Evolutionary conservation across 2,329 filamentous ascomycete species (phyloP).

Genomic region (Zymoseptoria ardabiliae): DNA sequence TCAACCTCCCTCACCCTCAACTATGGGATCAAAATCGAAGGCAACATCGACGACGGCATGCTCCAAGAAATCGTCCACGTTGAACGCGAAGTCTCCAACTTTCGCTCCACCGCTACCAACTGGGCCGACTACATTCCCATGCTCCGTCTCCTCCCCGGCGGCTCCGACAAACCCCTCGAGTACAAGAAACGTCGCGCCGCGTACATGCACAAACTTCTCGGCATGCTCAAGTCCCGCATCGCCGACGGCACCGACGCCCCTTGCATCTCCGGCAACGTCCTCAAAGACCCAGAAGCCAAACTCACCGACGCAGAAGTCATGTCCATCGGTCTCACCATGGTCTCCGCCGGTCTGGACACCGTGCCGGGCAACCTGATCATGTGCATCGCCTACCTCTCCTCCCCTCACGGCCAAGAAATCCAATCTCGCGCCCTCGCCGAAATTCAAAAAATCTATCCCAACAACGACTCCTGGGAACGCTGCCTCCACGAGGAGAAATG

Average conservation of each 20-base stretch:
- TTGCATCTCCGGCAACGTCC: slow-evolving; percentile 62
- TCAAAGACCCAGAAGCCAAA: slow-evolving; percentile 63
- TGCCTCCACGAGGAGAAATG: slow-evolving; percentile 68
- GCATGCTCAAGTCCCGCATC: slow-evolving; percentile 55
- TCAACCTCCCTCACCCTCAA: slow-evolving; percentile 73
- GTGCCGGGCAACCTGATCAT: slow-evolving; percentile 73
- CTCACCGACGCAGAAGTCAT: slow-evolving; percentile 67
- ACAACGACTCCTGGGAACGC: slow-evolving; percentile 68
- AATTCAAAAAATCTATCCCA: slow-evolving; percentile 63
- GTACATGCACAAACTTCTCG: slow-evolving; percentile 54
- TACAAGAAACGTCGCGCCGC: slow-evolving; percentile 62
- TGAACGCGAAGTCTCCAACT: slow-evolving; percentile 67
- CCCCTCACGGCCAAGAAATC: slow-evolving; percentile 58
- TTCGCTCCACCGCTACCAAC: slow-evolving; percentile 73
- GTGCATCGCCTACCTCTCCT: slow-evolving; percentile 70
- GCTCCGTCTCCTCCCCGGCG: slow-evolving; percentile 56
- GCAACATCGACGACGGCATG: slow-evolving; percentile 58
- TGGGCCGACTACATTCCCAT: slow-evolving; percentile 74
- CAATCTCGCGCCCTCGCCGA: slow-evolving; percentile 63
- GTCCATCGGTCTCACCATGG: slow-evolving; percentile 75
- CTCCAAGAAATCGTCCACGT: slow-evolving; percentile 68
- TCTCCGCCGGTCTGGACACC: slow-evolving; percentile 73
- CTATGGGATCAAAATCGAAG: slow-evolving; percentile 70
- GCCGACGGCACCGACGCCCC: slow-evolving; percentile 57
- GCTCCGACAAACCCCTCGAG: slow-evolving; percentile 55